phyloP scores from a whole-genome alignment of 768 basidiomycete genomes.

The Lentinula sp. region DNA sequence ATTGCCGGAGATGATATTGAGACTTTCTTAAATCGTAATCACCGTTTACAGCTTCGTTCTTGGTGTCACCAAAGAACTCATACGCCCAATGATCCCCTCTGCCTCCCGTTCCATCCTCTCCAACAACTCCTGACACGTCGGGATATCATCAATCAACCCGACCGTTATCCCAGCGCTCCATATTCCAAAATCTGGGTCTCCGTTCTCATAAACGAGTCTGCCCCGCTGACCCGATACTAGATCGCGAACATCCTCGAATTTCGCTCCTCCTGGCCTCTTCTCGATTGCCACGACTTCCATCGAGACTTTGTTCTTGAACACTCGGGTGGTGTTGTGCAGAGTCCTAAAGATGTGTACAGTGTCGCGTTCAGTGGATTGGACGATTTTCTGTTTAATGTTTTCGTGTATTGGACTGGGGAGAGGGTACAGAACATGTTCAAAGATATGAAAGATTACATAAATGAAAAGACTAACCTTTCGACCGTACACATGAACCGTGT shows the following conservation, averaged over 20 bases:
- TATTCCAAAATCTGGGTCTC: constrained; percentile 83
- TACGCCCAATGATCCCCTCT: constrained; percentile 52
- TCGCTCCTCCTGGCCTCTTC: constrained; percentile 71
- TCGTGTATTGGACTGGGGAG: constrained; percentile 69
- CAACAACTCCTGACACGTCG: constrained; percentile 72
- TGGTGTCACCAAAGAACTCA: constrained; percentile 27
- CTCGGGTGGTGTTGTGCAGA: constrained; percentile 76
- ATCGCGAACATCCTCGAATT: constrained; percentile 81
- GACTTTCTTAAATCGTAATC: no score
- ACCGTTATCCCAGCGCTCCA: constrained; percentile 68
- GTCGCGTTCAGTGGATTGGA: constrained; percentile 75
- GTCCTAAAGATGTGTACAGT: constrained; percentile 90
- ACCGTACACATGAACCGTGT: constrained; percentile 92
- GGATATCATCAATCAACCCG: constrained; percentile 79
- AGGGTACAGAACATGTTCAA: not conserved
- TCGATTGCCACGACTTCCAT: constrained; percentile 84
- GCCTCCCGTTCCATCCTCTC: constrained; percentile 67
- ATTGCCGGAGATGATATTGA: no score
- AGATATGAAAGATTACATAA: not conserved
- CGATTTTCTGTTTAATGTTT: constrained; percentile 87
- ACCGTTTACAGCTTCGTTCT: constrained; percentile 31
- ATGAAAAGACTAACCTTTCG: constrained; percentile 47
- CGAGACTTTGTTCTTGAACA: constrained; percentile 81
- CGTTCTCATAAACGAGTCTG: constrained; percentile 70
- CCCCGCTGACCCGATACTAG: constrained; percentile 71